phyloP scores from a whole-genome alignment of 768 basidiomycete species.

The Mycena alexandri region DNA sequence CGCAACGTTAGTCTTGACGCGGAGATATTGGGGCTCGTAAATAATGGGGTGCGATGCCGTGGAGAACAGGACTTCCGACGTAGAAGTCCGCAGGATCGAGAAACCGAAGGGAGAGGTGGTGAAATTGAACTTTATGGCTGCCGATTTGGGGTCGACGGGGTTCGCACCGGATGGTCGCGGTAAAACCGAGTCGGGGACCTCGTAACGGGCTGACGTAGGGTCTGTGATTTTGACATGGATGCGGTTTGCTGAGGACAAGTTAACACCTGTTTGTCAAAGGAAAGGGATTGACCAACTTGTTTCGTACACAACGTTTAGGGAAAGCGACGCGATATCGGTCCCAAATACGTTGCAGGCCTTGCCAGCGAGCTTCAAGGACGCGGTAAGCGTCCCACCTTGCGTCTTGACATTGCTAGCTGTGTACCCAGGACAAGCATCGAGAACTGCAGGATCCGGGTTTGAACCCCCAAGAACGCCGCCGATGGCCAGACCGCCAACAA shows the following conservation, averaged over 20 bases:
- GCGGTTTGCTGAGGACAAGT: conserved; percentile 56
- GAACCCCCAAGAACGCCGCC: conserved; percentile 30
- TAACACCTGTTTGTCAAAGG: background rate
- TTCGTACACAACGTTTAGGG: conserved; percentile 69
- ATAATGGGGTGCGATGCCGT: conserved; percentile 73
- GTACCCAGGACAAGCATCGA: conserved; percentile 76
- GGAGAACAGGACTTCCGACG: conserved; percentile 70
- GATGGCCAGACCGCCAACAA: conserved; percentile 25
- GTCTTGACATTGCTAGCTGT: conserved; percentile 59
- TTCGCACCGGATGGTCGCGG: conserved; percentile 60
- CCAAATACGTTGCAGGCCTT: conserved; percentile 72
- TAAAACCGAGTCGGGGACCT: conserved; percentile 73
- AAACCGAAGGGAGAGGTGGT: conserved; percentile 73
- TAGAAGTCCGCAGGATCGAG: conserved; percentile 62
- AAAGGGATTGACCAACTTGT: conserved; percentile 54
- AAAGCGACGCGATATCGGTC: conserved; percentile 60
- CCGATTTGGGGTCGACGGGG: conserved; percentile 44
- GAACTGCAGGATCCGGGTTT: conserved; percentile 46
- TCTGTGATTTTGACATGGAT: conserved; percentile 77
- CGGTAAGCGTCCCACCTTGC: conserved; percentile 56
- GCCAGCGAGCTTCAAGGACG: conserved; percentile 66
- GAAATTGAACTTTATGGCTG: conserved; percentile 71
- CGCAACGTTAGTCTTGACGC: conserved; percentile 75
- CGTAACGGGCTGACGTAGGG: conserved; percentile 62
- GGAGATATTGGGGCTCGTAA: conserved; percentile 83